Conservation (phyloP, 768 basidiomycete genomes). For the Amanita thiersii region DNA sequence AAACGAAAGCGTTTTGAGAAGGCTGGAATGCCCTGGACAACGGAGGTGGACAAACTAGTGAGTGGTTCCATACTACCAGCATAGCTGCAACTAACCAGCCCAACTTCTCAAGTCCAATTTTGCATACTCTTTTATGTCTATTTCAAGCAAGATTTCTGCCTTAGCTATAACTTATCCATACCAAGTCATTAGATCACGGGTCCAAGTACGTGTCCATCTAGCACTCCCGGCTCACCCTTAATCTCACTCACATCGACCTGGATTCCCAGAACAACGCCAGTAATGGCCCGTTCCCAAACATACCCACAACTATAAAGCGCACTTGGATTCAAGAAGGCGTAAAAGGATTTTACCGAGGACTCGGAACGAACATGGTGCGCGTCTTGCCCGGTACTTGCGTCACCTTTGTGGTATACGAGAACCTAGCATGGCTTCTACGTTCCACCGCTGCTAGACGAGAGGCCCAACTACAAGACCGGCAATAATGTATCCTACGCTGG, state of each 20-base stretch:
- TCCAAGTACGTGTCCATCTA: slow-evolving; percentile 68
- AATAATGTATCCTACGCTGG: slow-evolving; percentile 2
- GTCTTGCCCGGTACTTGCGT: slow-evolving; percentile 97
- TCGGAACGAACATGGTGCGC: slow-evolving; percentile 89
- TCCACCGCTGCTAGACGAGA: slow-evolving; percentile 53
- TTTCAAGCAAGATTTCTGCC: slow-evolving; percentile 80
- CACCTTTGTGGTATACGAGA: slow-evolving; percentile 97
- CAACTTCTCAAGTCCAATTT: slow-evolving; percentile 62
- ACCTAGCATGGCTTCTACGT: slow-evolving; percentile 75
- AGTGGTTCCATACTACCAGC: slow-evolving; percentile 19
- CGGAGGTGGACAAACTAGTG: slow-evolving; percentile 82
- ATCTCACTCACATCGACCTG: not conserved
- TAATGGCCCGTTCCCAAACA: slow-evolving; percentile 67
- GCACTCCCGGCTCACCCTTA: not conserved
- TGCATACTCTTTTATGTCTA: slow-evolving; percentile 89
- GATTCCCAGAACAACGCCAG: slow-evolving; percentile 57
- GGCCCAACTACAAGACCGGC: slow-evolving; percentile 9
- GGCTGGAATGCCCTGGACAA: slow-evolving; percentile 55
- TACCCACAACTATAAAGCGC: slow-evolving; percentile 68
- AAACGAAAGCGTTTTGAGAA: slow-evolving; percentile 57
- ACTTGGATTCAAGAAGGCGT: slow-evolving; percentile 80
- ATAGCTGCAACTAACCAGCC: not conserved
- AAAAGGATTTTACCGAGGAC: slow-evolving; percentile 87
- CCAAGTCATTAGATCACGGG: slow-evolving; percentile 89
- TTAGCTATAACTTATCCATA: slow-evolving; percentile 90